A percentile compares a stretch with the other conserved stretches of the same genome.
phyloP scores from a whole-genome alignment of 2,329 filamentous ascomycete species.

The Cladorrhinum sp. region DNA sequence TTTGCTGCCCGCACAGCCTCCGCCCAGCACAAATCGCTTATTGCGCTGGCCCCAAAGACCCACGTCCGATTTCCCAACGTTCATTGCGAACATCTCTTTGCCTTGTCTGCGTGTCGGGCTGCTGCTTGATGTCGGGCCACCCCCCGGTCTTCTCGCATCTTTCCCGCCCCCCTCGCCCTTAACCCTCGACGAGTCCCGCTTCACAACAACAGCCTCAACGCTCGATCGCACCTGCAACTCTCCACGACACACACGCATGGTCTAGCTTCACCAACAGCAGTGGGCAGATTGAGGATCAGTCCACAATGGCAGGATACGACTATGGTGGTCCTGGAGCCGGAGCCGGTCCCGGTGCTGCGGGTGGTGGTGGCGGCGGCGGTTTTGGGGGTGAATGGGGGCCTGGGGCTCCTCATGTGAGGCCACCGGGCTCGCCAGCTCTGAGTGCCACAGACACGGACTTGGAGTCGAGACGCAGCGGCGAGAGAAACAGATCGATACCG shows the following conservation, averaged over 20 bases:
- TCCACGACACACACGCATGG: constrained; percentile 14
- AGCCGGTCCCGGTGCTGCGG: constrained; percentile 24
- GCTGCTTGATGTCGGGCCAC: constrained; percentile 17
- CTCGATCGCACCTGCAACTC: constrained; percentile 2
- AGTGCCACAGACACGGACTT: constrained; percentile 36
- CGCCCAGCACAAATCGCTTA: constrained; percentile 4
- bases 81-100: background rate
- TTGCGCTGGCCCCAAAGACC: constrained; percentile 4
- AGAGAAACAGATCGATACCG: constrained; percentile 56
- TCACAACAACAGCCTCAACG: constrained; percentile 2
- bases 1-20: constrained; percentile 12
- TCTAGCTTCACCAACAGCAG: constrained; percentile 18
- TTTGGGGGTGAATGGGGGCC: constrained; percentile 24
- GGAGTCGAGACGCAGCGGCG: constrained; percentile 52
- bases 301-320: constrained; percentile 43
- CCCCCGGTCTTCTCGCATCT: constrained; percentile 11
- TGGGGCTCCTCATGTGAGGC: constrained; percentile 22
- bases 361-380: constrained; percentile 39
- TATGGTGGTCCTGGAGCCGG: constrained; percentile 32
- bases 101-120: background rate
- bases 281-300: constrained; percentile 24
- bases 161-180: constrained; percentile 10
- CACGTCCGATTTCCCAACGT: background rate
- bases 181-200: constrained; percentile 9
- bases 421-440: constrained; percentile 38